Evolutionary conservation across 73 alveolate genomes (phyloP).

Genomic region (Uronychia setigera): DNA sequence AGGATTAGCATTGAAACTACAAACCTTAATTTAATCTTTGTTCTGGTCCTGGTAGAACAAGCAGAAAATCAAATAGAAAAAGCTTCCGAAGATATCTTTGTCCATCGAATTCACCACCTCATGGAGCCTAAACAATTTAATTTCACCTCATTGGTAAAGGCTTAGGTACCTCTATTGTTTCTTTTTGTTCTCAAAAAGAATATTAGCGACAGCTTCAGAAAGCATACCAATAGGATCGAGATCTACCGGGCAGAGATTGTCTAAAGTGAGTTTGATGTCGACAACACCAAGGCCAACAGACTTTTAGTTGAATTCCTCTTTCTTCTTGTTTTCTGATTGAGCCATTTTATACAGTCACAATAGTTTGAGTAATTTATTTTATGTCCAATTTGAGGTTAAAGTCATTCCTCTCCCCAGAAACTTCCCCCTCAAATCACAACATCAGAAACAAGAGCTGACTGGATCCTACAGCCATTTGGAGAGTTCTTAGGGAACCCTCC

Average conservation of each 20-base stretch:
- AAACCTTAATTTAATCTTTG: background rate
- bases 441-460: too few species aligned
- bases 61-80: conserved; percentile 3
- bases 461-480: too few species aligned
- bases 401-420: too few species aligned
- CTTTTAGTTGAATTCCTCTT: background rate
- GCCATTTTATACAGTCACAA: too few species aligned
- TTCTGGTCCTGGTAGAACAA: background rate
- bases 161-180: background rate
- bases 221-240: background rate
- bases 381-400: too few species aligned
- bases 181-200: background rate
- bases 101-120: background rate
- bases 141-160: too few species aligned
- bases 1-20: background rate
- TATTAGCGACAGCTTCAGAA: background rate
- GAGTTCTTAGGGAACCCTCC: too few species aligned
- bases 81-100: background rate
- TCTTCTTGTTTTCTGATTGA: background rate
- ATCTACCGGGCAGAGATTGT: background rate
- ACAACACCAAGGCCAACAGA: conserved; percentile 2
- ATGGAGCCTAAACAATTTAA: background rate
- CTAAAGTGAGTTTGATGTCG: background rate
- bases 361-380: too few species aligned
- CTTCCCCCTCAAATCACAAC: too few species aligned